These are phyloP conservation scores for Aspergillus amoenus DNA, from an alignment of 2,329 filamentous ascomycete genomes.

Conservation along the genomic window DNA sequence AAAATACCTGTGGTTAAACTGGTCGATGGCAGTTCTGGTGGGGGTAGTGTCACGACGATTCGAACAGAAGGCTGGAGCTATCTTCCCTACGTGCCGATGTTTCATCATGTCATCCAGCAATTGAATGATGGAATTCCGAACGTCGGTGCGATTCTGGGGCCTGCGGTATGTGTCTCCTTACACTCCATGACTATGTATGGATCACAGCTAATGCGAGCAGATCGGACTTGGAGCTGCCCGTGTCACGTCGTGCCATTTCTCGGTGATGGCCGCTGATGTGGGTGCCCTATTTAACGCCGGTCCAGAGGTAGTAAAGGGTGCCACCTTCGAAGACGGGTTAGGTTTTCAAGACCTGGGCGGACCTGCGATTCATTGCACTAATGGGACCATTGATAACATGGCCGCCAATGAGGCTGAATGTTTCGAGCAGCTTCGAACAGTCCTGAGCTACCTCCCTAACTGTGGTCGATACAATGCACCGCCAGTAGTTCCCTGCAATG, in stretches of 20 bases:
- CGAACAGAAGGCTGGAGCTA: conserved; percentile 57
- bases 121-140: conserved; percentile 65
- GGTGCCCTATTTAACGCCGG: conserved; percentile 65
- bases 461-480: conserved; percentile 54
- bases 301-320: conserved; percentile 61
- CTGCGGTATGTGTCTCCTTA: conserved; percentile 44
- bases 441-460: conserved; percentile 60
- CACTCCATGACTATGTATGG: background rate
- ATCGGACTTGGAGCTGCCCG: conserved; percentile 64
- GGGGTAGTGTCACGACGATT: conserved; percentile 62
- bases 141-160: conserved; percentile 61
- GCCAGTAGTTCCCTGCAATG: conserved; percentile 47
- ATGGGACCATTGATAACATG: conserved; percentile 66
- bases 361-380: conserved; percentile 61
- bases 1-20: conserved; percentile 63
- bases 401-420: conserved; percentile 61
- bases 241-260: conserved; percentile 63
- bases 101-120: conserved; percentile 55
- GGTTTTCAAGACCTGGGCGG: conserved; percentile 61
- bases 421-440: conserved; percentile 59
- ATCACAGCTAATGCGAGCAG: conserved; percentile 18
- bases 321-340: conserved; percentile 64
- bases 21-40: conserved; percentile 63
- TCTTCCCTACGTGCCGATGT: conserved; percentile 57
- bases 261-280: conserved; percentile 64